Percentiles rank a stretch among this genome's conserved stretches.
Evolutionary conservation across 768 basidiomycete genomes (phyloP).

Genomic region (Suillus luteus): DNA sequence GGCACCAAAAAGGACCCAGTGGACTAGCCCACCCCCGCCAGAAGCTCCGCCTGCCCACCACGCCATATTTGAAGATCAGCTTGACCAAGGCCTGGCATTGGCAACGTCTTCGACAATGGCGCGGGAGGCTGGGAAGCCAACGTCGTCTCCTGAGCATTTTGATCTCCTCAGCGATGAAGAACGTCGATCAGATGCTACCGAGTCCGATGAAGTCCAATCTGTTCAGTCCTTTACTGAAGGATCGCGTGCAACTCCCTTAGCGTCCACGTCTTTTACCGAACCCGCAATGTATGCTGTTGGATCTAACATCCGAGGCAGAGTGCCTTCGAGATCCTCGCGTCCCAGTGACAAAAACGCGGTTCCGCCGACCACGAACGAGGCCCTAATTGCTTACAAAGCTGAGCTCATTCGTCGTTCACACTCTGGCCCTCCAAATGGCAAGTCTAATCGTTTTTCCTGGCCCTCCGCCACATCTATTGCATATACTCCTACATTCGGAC

Average conservation of each 20-base stretch:
- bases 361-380: constrained; percentile 13
- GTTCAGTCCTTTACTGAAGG: constrained; percentile 66
- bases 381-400: constrained; percentile 32
- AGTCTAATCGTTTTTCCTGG: constrained; percentile 41
- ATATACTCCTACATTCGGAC: constrained; percentile 51
- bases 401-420: constrained; percentile 46
- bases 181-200: constrained; percentile 54
- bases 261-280: constrained; percentile 11
- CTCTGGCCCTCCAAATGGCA: constrained; percentile 43
- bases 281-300: constrained; percentile 11
- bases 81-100: constrained; percentile 65
- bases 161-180: constrained; percentile 72
- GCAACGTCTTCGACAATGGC: constrained; percentile 67
- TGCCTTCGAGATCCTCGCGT: constrained; percentile 20
- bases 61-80: constrained; percentile 63
- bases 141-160: constrained; percentile 58
- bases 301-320: constrained; percentile 29
- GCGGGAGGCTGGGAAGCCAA: constrained; percentile 52
- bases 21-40: constrained; percentile 84
- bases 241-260: constrained; percentile 30
- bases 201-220: constrained; percentile 71
- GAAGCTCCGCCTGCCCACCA: constrained; percentile 71
- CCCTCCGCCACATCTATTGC: constrained; percentile 41
- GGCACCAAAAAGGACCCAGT: constrained; percentile 78
- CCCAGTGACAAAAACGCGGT: constrained; percentile 11